Evolutionary conservation across 1,284 basidiomycete species (phyloP), one percentile per base, ranked within the genome.

Genomic region (Leccinum discolor): DNA sequence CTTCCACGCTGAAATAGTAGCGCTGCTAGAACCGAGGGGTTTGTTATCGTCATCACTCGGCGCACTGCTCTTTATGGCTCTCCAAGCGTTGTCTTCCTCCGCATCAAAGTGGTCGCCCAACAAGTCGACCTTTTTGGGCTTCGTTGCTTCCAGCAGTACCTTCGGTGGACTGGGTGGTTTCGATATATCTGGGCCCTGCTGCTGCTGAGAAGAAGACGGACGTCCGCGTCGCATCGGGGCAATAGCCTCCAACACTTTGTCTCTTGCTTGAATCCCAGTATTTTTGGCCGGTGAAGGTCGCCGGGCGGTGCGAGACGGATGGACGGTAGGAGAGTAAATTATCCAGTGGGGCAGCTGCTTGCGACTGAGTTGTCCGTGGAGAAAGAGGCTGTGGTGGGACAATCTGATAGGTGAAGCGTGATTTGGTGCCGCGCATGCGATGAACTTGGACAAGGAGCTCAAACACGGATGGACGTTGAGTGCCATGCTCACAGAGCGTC

Each of bases 401-500:
- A 47, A 88, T 78, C 62, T 76, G 81, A 71, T 96, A 96, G 52
- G 88, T 82, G 73, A 91, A 91, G 52, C 85, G 84, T 5, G 94
- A 93, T 74, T 88, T 90, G 1, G 94, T 94, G 12, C 94, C 93
- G 42, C 94, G 90, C 73, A 96, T 85, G 23, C 83, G 83, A 78
- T 96, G 95, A 2, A 95, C 91, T 64, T 86, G 84, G 50, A 82
- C 80, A 32, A 96, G 84, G 18, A 95, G 78, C 71, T 96, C 93
- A 73, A 95, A 96, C 10, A 92, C 90, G 5, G 86, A 84, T 10
- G 95, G 94, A 32, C 95, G 85, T 68, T 94, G 91, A 2, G 87
- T 77, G 11, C 94, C 94, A 71, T 95, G 91, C 74, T 96, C 95
- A 59, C 90, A 88, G 50, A 97, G 84, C 92, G 95, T 95, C 5